These are phyloP conservation scores for Lactarius sp. DNA, from an alignment of 768 basidiomycete species.

Conservation along the genomic window DNA sequence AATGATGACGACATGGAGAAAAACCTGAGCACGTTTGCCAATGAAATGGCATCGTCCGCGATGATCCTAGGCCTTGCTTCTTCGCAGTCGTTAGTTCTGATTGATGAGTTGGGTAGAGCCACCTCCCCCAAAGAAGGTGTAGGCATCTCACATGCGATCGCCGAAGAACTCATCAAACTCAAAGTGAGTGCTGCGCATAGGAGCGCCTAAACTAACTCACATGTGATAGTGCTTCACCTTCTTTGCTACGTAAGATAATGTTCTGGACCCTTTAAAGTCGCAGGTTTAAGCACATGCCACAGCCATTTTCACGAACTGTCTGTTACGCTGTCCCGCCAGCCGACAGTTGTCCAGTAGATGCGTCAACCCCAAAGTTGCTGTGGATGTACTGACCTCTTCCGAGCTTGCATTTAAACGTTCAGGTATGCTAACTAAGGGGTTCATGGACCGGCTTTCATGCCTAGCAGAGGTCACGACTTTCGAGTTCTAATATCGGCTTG, in stretches of 20 bases:
- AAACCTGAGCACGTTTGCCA: constrained; percentile 89
- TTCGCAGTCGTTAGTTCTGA: constrained; percentile 64
- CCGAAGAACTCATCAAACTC: constrained; percentile 63
- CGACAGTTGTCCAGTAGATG: constrained; percentile 74
- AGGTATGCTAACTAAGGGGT: neutral
- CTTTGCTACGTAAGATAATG: constrained; percentile 71
- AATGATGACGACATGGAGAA: constrained; percentile 93
- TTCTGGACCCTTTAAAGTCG: neutral
- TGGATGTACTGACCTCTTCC: constrained; percentile 4
- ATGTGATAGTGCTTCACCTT: constrained; percentile 68
- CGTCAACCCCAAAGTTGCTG: neutral
- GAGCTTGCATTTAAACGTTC: constrained; percentile 69
- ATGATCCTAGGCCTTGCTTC: constrained; percentile 86
- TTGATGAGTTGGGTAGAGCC: constrained; percentile 93
- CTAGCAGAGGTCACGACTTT: constrained; percentile 48
- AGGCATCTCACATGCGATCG: constrained; percentile 81
- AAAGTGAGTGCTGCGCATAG: constrained; percentile 47
- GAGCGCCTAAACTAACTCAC: constrained; percentile 6
- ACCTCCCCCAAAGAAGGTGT: constrained; percentile 81
- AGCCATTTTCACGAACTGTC: constrained; percentile 82
- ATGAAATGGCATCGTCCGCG: constrained; percentile 87
- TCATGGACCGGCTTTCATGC: neutral
- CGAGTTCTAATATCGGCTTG: constrained; percentile 58
- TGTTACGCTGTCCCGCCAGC: constrained; percentile 67
- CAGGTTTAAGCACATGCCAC: neutral